phyloP scores from a whole-genome alignment of 2,329 filamentous ascomycete genomes.

The Colletotrichum sp. region DNA sequence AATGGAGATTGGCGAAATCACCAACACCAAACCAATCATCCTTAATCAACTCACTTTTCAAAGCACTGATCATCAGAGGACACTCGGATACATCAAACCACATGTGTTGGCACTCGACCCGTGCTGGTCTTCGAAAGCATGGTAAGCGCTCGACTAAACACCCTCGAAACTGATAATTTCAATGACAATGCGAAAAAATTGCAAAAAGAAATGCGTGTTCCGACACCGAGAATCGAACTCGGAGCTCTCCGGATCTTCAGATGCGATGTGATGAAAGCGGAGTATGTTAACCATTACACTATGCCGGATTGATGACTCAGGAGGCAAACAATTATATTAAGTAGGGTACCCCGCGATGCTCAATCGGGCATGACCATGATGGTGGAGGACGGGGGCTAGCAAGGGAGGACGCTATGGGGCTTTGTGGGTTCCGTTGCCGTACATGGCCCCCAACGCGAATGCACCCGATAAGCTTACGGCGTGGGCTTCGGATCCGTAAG shows the following conservation, averaged over 20 bases:
- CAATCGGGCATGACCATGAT: neutral
- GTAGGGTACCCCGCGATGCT: neutral
- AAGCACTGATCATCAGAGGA: neutral
- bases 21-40: neutral
- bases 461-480: neutral
- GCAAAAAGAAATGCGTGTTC: neutral
- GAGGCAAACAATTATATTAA: neutral
- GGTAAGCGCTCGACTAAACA: neutral
- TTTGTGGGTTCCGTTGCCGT: neutral
- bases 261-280: neutral
- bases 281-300: conserved; percentile 1
- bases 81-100: neutral
- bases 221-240: conserved; percentile 1
- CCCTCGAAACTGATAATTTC: neutral
- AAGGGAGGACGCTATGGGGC: neutral
- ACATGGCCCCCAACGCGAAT: neutral
- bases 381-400: neutral
- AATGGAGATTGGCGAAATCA: neutral
- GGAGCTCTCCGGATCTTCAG: neutral
- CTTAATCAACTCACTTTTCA: neutral
- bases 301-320: neutral
- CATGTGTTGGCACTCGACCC: neutral
- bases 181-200: neutral
- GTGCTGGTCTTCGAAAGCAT: neutral
- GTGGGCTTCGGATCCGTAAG: neutral